Base-by-base conservation (phyloP, 257 asterid genomes). In the Nicotiana obtusifolia region DNA sequence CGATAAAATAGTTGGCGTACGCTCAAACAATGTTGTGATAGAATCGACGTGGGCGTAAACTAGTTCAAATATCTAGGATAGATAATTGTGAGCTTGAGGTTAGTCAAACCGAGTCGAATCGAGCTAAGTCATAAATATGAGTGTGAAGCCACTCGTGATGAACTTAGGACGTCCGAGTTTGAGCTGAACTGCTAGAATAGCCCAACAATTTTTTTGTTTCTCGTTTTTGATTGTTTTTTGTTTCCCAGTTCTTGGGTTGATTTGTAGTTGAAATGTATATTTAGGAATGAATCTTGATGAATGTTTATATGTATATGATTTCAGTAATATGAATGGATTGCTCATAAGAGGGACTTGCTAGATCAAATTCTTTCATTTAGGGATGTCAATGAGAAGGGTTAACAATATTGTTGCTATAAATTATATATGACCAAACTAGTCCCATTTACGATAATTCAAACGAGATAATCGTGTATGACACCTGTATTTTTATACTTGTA, bases 71-170 rank as follows among this genome's bases (percentile, higher is more conserved):
- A 19, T 20, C 2, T 56, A 83, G 67, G 24, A 33, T 64, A 56
- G 80, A 57, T 16, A 41, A 47, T 20, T 76, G 62, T 1, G 8
- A 41, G 53, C n/a, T 22, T 47, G 61, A 14, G 83, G 19, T 10
- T 10, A 66, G 59, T n/a, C 31, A 24, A 47, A 10, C 31, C 22
- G 22, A 53, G 14, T 35, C 9, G 13, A 81, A 17, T 69, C 7
- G 35, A 20, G 35, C 7, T 69, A 44, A 13, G 3, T 52, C n/a
- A 59, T 22, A 20, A 17, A 13, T 49, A 28, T 73, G 79, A 31
- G 41, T 6, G 24, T 9, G 37, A 76, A n/a, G 71, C 80, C 79
- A 67, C 80, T 81, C 35, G 84, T 56, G 73, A 69, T 77, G 61
- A 10, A 81, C 10, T 69, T 44, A 81, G 13, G 7, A 14, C 31